Conservation (phyloP, 805 yeast species). For the Myxozyma udenii region DNA sequence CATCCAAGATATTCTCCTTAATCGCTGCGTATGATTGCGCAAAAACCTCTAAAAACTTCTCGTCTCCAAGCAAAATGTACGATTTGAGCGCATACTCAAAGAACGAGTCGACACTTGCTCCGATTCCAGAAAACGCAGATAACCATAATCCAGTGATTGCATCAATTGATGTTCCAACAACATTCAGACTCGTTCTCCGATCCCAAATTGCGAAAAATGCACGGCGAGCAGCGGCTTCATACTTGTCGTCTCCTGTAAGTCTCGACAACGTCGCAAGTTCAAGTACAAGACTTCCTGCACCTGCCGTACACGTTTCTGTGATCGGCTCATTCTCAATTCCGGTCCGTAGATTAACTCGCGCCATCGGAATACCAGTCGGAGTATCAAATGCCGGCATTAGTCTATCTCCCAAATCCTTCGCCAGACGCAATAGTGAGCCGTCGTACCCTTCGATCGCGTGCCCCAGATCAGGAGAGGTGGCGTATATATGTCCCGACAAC, state of each 20-base stretch:
- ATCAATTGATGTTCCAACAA: conserved; percentile 76
- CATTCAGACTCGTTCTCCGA: conserved; percentile 55
- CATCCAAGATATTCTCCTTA: conserved; percentile 49
- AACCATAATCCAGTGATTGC: conserved; percentile 55
- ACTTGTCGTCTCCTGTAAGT: conserved; percentile 69
- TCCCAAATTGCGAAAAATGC: conserved; percentile 74
- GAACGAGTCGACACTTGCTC: conserved; percentile 89
- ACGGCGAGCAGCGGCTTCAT: conserved; percentile 56
- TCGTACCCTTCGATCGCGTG: conserved; percentile 50
- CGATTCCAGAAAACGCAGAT: conserved; percentile 69
- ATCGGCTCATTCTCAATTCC: conserved; percentile 44
- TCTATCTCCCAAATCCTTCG: conserved; percentile 70
- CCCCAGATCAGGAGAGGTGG: conserved; percentile 50
- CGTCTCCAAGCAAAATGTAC: conserved; percentile 67
- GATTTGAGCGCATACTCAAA: conserved; percentile 84
- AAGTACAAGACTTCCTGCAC: conserved; percentile 77
- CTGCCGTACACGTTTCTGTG: conserved; percentile 78
- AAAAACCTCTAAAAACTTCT: conserved; percentile 55
- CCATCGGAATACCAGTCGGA: conserved; percentile 62
- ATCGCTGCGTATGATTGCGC: conserved; percentile 56
- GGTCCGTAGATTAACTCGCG: conserved; percentile 64
- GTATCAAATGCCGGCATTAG: conserved; percentile 69
- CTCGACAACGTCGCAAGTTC: conserved; percentile 75
- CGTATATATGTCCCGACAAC: conserved; percentile 72
- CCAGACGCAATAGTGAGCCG: conserved; percentile 68